Conservation (phyloP, 1,284 basidiomycete genomes). For the Microbotryomycetes sp. region DNA sequence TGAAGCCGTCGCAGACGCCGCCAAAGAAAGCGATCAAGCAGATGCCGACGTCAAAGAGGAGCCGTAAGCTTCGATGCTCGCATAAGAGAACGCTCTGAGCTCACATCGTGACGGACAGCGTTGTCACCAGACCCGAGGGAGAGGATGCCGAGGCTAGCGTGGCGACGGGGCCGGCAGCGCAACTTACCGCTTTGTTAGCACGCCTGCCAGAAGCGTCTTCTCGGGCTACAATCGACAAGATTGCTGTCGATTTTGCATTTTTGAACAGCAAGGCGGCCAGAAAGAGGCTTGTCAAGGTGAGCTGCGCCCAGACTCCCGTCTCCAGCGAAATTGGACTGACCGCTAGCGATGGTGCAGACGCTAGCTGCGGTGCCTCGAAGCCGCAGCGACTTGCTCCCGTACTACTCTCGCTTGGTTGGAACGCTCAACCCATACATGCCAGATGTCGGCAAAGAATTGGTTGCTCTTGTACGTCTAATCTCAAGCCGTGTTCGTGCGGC, state of each 20-base stretch:
- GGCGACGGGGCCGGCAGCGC: slow-evolving; percentile 75
- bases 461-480: slow-evolving; percentile 56
- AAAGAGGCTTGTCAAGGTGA: slow-evolving; percentile 75
- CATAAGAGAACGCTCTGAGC: too few relatives aligned
- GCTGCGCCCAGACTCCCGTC: slow-evolving; percentile 17
- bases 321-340: background rate
- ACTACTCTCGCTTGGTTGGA: slow-evolving; percentile 84
- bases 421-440: slow-evolving; percentile 89
- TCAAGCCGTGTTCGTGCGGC: background rate
- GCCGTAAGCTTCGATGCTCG: background rate
- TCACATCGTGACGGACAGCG: too few relatives aligned
- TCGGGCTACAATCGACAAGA: slow-evolving; percentile 83
- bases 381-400: slow-evolving; percentile 81
- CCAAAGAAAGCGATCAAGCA: slow-evolving; percentile 32
- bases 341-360: slow-evolving; percentile 51
- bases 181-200: slow-evolving; percentile 85
- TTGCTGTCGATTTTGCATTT: slow-evolving; percentile 91
- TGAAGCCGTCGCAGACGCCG: slow-evolving; percentile 13
- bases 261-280: slow-evolving; percentile 92
- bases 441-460: slow-evolving; percentile 75
- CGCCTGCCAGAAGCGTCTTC: slow-evolving; percentile 89
- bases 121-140: background rate
- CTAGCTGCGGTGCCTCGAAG: slow-evolving; percentile 78
- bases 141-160: slow-evolving; percentile 45
- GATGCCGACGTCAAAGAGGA: background rate